Evolutionary conservation across 2,329 filamentous ascomycete genomes (phyloP).

Genomic region (Blastomyces parvus): DNA sequence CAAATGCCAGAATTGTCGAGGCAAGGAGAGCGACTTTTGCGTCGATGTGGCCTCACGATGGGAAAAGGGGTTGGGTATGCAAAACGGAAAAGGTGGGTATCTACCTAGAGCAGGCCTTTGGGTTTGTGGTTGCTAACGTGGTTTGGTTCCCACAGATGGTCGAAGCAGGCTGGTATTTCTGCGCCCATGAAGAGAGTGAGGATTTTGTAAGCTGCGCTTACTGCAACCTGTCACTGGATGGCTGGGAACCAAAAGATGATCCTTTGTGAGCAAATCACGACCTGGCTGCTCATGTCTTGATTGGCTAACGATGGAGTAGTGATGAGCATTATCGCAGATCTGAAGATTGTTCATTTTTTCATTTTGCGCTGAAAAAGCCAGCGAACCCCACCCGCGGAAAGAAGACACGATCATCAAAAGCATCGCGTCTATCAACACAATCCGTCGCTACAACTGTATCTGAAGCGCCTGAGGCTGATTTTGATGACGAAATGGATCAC

Average conservation of each 20-base stretch:
- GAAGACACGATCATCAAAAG: constrained; percentile 56
- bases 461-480: constrained; percentile 35
- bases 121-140: constrained; percentile 11
- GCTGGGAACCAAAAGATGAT: constrained; percentile 89
- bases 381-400: constrained; percentile 49
- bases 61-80: constrained; percentile 79
- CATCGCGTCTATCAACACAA: constrained; percentile 53
- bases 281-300: constrained; percentile 12
- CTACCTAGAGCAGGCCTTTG: constrained; percentile 1
- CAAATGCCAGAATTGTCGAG: constrained; percentile 58
- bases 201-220: constrained; percentile 89
- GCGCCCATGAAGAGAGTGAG: constrained; percentile 69
- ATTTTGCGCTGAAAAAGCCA: constrained; percentile 48
- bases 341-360: constrained; percentile 74
- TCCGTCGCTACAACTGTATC: constrained; percentile 37
- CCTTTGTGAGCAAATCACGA: constrained; percentile 55
- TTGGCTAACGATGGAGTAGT: constrained; percentile 36
- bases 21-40: constrained; percentile 77
- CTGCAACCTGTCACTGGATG: constrained; percentile 79
- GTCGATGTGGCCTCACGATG: constrained; percentile 80
- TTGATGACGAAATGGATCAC: constrained; percentile 48
- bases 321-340: constrained; percentile 78
- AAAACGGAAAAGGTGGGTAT: constrained; percentile 68
- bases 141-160: constrained; percentile 52
- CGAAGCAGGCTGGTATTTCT: constrained; percentile 89